A percentile compares a stretch with the other conserved stretches of the same genome.
These are phyloP conservation scores for Vitis riparia DNA, from an alignment of 164 flowering plant species.

Conservation along the genomic window DNA sequence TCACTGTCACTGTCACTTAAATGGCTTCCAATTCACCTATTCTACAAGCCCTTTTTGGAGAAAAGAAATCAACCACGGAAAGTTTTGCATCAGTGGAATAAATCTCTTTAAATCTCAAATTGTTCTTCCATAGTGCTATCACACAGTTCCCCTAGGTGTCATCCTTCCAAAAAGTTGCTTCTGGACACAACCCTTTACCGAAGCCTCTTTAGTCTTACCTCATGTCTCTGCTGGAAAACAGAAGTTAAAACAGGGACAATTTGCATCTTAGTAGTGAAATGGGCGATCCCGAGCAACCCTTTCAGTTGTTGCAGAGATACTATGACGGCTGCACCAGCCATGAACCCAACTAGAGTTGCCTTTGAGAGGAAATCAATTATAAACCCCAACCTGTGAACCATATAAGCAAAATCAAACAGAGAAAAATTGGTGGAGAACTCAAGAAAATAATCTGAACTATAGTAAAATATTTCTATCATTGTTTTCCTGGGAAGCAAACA, in stretches of 20 bases:
- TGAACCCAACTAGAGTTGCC: conserved; percentile 74
- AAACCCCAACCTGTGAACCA: conserved; percentile 61
- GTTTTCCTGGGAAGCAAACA: not conserved
- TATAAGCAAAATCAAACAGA: not conserved
- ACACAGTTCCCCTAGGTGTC: not conserved
- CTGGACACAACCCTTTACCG: too few species aligned
- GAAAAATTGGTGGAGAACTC: too few species aligned
- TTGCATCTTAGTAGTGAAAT: conserved; percentile 67
- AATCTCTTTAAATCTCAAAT: too few species aligned
- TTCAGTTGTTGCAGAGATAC: conserved; percentile 73
- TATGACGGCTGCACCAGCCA: conserved; percentile 79
- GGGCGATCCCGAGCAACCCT: conserved; percentile 69
- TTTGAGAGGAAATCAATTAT: conserved; percentile 74
- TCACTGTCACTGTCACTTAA: too few species aligned
- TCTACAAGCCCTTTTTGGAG: too few species aligned
- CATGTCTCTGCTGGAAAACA: conserved; percentile 47
- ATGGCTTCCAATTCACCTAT: too few species aligned
- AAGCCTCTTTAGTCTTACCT: conserved; percentile 28
- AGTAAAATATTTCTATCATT: not conserved
- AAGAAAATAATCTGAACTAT: not conserved
- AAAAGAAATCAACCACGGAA: too few species aligned
- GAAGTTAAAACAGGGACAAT: conserved; percentile 63
- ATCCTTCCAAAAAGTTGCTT: too few species aligned
- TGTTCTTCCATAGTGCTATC: not conserved
- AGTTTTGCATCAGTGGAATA: too few species aligned